Base-by-base conservation (phyloP, 2,329 filamentous ascomycete genomes). In the Alternaria novae-zelandiae region DNA sequence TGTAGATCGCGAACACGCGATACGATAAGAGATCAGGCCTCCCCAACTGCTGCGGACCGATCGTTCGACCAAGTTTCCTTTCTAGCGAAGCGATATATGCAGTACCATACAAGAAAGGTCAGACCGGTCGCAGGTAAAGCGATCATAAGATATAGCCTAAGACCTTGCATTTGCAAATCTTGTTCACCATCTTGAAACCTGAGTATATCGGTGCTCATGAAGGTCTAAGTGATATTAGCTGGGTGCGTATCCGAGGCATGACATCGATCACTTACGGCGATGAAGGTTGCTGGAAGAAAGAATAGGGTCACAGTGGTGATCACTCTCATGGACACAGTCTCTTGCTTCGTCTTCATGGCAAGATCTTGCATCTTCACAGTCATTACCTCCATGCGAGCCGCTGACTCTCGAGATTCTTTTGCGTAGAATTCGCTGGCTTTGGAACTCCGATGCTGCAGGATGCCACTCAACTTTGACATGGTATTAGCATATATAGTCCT, bases 301-400 rank as follows among this genome's bases (percentile, higher is more conserved):
- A 83, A 80, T 1, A 83, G 59, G 0, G 81, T 82, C 2, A 83
- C 81, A 0, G 80, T 66, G 0, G 81, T 83, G 54, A 83, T 83
- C 13, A 81, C 76, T 17, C 77, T 70, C 82, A 83, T 83, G 0
- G 80, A 80, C 0, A 82, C 76, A 0, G 82, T 82, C 66, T 83
- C 81, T 54, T 77, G 67, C 54, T 79, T 75, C 0, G 81, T 78
- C 61, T 80, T 78, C 25, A 70, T 54, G 1, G 81, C 79, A 45
- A 82, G 72, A 0, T 66, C 59, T 32, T 79, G 69, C 75, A 75
- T 78, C 0, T 70, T 59, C 13, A 17, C 5, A 0, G 67, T 69
- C 58, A 69, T 74, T 1, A 10, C 17, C 61, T 78, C 74, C 79
- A 80, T 80, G 6, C 73, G 70, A 11, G 61, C 51, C 2, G 76